phyloP scores from a whole-genome alignment of 2,329 filamentous ascomycete genomes.

The Nectriaceae sp. region DNA sequence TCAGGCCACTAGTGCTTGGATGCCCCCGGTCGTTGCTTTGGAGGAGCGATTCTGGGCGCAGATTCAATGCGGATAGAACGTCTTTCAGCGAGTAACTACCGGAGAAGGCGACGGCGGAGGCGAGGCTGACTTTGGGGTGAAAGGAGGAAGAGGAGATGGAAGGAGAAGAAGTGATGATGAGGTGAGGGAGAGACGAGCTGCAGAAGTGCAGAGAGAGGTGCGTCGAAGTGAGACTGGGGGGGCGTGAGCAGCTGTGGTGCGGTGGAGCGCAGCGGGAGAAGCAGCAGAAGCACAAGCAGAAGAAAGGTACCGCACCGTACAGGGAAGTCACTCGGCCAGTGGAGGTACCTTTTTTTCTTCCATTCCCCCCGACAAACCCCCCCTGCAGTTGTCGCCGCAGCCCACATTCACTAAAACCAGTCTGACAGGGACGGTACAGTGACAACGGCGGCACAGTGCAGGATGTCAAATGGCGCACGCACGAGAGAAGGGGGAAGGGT shows the following conservation, averaged over 20 bases:
- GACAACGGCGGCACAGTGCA: background rate
- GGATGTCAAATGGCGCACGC: conserved; percentile 15
- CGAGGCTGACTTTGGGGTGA: conserved; percentile 8
- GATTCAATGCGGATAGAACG: background rate
- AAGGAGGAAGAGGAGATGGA: conserved; percentile 18
- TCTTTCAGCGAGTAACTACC: background rate
- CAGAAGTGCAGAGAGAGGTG: conserved; percentile 6
- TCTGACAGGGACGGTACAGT: background rate
- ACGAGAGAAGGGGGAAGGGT: conserved; percentile 6
- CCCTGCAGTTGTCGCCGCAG: background rate
- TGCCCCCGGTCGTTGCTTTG: conserved; percentile 17
- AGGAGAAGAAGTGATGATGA: conserved; percentile 21
- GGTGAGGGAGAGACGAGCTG: conserved; percentile 14
- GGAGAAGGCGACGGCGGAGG: conserved; percentile 4
- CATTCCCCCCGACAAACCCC: too few relatives aligned
- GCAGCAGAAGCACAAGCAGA: conserved; percentile 9
- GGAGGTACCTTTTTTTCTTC: background rate
- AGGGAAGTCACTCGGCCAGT: background rate
- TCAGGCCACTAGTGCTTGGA: conserved; percentile 33
- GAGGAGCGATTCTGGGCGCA: background rate
- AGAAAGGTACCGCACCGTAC: background rate
- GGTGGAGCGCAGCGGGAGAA: conserved; percentile 12
- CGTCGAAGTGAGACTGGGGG: conserved; percentile 21
- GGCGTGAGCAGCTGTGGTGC: conserved; percentile 9
- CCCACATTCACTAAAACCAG: too few relatives aligned